These are phyloP conservation scores for Musa itinerans DNA, from an alignment of 176 grass and related monocot species.

Conservation along the genomic window DNA sequence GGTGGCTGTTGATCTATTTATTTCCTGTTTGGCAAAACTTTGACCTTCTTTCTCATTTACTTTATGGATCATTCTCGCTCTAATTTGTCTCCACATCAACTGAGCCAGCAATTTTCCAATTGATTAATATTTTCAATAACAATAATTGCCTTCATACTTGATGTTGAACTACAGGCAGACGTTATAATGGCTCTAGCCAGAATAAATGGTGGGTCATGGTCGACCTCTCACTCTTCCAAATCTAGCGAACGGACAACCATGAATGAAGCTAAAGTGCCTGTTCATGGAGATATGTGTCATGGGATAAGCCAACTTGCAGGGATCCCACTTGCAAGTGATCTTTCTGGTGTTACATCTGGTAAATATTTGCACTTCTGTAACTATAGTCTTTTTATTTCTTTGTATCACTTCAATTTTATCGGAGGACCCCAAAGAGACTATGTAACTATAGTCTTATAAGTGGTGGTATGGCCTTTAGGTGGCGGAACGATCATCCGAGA, in stretches of 20 bases:
- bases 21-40: no score
- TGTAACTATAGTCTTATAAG: neutral
- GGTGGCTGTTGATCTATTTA: no score
- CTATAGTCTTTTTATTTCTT: neutral
- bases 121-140: neutral
- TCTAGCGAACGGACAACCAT: neutral
- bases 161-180: slow-evolving; percentile 13
- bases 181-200: slow-evolving; percentile 24
- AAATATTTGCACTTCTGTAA: neutral
- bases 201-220: slow-evolving; percentile 19
- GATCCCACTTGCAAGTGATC: neutral
- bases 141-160: neutral
- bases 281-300: neutral
- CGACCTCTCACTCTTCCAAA: slow-evolving; percentile 10
- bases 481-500: no score
- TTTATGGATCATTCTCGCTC: neutral
- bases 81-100: neutral
- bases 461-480: neutral
- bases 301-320: neutral
- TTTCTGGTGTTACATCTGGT: neutral
- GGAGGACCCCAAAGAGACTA: no score
- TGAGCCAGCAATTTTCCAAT: neutral
- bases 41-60: no score
- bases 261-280: slow-evolving; percentile 2
- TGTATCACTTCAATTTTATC: no score